Conservation (phyloP, 116 monocot species). For the Phalaenopsis hybrid region DNA sequence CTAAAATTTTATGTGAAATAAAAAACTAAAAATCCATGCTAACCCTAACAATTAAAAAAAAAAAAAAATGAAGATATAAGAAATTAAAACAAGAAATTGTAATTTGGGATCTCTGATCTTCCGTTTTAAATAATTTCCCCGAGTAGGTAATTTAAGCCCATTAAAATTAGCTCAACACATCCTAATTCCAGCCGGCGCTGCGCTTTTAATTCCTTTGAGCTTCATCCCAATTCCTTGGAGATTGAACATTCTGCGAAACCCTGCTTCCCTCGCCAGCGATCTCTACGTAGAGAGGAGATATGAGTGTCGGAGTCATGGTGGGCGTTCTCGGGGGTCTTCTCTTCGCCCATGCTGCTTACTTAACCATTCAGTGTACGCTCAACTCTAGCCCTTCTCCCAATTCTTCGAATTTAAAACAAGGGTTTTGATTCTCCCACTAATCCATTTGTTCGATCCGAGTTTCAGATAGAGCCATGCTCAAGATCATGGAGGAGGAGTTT, state of each 20-base stretch:
- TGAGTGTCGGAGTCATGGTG: constrained; percentile 41
- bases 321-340: constrained; percentile 66
- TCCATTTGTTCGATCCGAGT: not conserved
- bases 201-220: no score
- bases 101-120: no score
- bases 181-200: not conserved
- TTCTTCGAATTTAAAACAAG: not conserved
- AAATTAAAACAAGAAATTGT: no score
- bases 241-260: not conserved
- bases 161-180: not conserved
- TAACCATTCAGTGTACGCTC: constrained; percentile 68
- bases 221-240: not conserved
- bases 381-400: not conserved
- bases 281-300: constrained; percentile 6
- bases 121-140: no score
- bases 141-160: not conserved
- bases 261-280: not conserved
- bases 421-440: constrained; percentile 5
- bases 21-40: no score
- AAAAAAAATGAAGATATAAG: no score
- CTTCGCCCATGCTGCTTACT: constrained; percentile 76
- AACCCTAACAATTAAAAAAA: no score
- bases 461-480: constrained; percentile 70
- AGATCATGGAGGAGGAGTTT: constrained; percentile 90
- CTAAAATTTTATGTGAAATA: no score